Percentiles rank a stretch among this genome's conserved stretches.
Conservation (phyloP, 192 early-diverging fungal genomes). For the Radiomyces spectabilis region DNA sequence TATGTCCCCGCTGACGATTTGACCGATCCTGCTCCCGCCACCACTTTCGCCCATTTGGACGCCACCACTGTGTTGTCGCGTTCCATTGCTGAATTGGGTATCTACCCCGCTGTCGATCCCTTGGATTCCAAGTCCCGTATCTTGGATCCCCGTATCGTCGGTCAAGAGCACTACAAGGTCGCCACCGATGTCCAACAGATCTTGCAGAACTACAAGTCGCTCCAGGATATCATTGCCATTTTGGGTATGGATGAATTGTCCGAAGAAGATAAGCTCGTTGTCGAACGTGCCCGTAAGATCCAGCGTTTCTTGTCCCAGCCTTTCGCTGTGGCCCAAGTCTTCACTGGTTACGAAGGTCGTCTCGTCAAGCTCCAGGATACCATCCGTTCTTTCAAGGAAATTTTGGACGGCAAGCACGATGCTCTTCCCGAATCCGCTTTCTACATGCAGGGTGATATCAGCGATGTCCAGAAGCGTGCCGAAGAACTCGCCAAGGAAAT, state of each 20-base stretch:
- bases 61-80: conserved; percentile 98
- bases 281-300: conserved; percentile 99
- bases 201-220: conserved; percentile 97
- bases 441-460: conserved; percentile 97
- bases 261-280: conserved; percentile 96
- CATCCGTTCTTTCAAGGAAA: conserved; percentile 94
- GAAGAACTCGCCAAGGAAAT: conserved; percentile 33
- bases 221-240: conserved; percentile 99
- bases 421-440: conserved; percentile 89
- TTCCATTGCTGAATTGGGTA: conserved; percentile 96
- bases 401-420: conserved; percentile 95
- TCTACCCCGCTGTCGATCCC: conserved; percentile 93
- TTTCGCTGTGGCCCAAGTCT: conserved; percentile 93
- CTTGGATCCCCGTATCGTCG: conserved; percentile 94
- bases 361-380: conserved; percentile 86
- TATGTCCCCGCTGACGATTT: conserved; percentile 98
- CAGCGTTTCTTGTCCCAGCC: conserved; percentile 99
- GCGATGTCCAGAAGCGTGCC: conserved; percentile 87
- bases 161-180: conserved; percentile 88
- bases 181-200: conserved; percentile 94
- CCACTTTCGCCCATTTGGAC: conserved; percentile 97
- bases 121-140: conserved; percentile 98
- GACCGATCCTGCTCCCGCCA: conserved; percentile 97
- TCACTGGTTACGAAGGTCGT: conserved; percentile 96
- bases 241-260: conserved; percentile 99